phyloP scores from a whole-genome alignment of 108 stramenopile genomes.

The Discostella pseudostelligera region DNA sequence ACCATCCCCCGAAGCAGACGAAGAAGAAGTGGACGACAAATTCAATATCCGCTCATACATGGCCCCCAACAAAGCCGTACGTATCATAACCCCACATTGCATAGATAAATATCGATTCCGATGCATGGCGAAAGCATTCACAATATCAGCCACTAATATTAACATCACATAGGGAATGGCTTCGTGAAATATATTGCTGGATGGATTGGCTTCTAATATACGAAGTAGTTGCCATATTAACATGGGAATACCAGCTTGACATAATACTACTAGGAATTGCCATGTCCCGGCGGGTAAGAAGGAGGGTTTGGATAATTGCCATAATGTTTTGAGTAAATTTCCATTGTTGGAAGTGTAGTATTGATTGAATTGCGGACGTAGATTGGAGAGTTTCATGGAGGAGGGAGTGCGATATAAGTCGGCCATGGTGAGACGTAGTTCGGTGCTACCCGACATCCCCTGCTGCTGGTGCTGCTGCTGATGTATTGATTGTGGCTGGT shows the following conservation, averaged over 20 bases:
- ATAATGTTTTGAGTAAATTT: conserved; percentile 41
- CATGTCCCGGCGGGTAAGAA: conserved; percentile 75
- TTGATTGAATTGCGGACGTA: conserved; percentile 19
- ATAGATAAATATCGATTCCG: conserved; percentile 71
- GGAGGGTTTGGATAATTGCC: conserved; percentile 48
- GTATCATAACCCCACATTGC: conserved; percentile 60
- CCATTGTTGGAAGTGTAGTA: conserved; percentile 4
- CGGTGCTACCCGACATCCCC: not conserved
- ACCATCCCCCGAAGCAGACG: no score
- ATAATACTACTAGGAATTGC: conserved; percentile 65
- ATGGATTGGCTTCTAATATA: conserved; percentile 57
- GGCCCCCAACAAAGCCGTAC: conserved; percentile 54
- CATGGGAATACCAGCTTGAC: conserved; percentile 69
- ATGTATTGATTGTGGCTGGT: no score
- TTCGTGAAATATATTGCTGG: conserved; percentile 22
- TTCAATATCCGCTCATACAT: conserved; percentile 64
- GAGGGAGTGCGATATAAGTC: conserved; percentile 30
- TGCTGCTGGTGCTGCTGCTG: no score
- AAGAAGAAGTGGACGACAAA: conserved; percentile 61
- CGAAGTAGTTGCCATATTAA: conserved; percentile 65
- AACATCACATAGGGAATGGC: conserved; percentile 55
- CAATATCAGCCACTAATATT: conserved; percentile 42
- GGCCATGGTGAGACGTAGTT: conserved; percentile 15
- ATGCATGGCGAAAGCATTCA: conserved; percentile 66
- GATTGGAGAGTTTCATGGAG: conserved; percentile 6